Evolutionary conservation across 352 stramenopile genomes (phyloP), one percentile per base, ranked within the genome.

Genomic region (Globisporangium takayamanum): DNA sequence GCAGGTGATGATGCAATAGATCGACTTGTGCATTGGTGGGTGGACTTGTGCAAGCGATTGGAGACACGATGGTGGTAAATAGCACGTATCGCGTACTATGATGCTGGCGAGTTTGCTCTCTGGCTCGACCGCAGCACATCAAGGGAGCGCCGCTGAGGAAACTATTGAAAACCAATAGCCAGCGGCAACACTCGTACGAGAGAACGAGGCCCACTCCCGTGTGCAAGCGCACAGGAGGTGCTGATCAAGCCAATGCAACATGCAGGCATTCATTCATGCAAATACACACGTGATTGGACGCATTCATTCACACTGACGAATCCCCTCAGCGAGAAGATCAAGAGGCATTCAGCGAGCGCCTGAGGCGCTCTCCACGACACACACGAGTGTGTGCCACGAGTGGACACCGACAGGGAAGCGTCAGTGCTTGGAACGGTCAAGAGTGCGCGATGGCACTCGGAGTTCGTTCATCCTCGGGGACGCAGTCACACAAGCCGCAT

Each of bases 241-340:
- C 67, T 65, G 59, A 39, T 53, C 67, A 50, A 70, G 73, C 73
- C 74, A 28, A 25, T 42, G 33, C 10, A 55, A 42, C 55, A 57
- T 18, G 42, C n/a, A 48, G 22, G 22, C 22, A 36, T 14, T 52
- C 57, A 53, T 20, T 41, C 61, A 67, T 26, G 33, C 51, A 64
- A 15, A 42, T 18, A 59, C 48, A 48, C 42, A 73, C 65, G 10
- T 39, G 33, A 12, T 10, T 1, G 63, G 30, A 65, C 10, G 14
- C 10, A 39, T 2, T 59, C 53, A 42, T 2, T 55, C 18, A 50
- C 20, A 45, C 5, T 44, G 1, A 41, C 8, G 15, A 36, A 57
- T 85, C 78, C 74, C 78, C 61, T 90, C 80, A 72, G 80, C 70
- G 80, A 90, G 80, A 90, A 90, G 80, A 90, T 90, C 56, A 41